phyloP scores from a whole-genome alignment of 1,284 basidiomycete species.

The Trametes versicolor region DNA sequence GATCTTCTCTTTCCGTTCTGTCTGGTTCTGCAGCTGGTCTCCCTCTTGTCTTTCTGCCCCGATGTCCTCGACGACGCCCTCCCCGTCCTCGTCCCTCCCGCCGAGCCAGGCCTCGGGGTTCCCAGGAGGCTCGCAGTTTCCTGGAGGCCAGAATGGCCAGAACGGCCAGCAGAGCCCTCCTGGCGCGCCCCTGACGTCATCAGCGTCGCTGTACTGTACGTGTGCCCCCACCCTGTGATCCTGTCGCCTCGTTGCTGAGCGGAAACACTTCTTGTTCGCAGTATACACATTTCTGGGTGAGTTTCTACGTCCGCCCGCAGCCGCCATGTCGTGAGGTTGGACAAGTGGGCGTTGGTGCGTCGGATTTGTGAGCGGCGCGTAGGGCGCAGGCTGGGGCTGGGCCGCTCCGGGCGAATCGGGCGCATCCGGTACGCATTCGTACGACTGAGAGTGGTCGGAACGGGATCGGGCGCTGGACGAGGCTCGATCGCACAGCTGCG shows the following conservation, averaged over 20 bases:
- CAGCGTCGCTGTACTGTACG: constrained; percentile 40
- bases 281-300: constrained; percentile 50
- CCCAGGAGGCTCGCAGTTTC: constrained; percentile 1
- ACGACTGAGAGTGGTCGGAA: constrained; percentile 20
- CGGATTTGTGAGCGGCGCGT: constrained; percentile 13
- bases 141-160: constrained; percentile 24
- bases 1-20: constrained; percentile 22
- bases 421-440: constrained; percentile 18
- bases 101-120: constrained; percentile 8
- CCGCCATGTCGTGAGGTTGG: constrained; percentile 7
- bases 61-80: constrained; percentile 27
- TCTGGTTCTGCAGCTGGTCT: constrained; percentile 12
- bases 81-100: constrained; percentile 17
- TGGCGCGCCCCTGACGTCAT: constrained; percentile 32
- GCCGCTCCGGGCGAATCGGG: constrained; percentile 24
- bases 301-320: constrained; percentile 6
- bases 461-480: constrained; percentile 5
- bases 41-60: constrained; percentile 19
- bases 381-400: constrained; percentile 19
- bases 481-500: constrained; percentile 15
- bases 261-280: constrained; percentile 30
- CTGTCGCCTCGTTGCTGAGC: constrained; percentile 22
- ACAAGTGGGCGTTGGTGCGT: constrained; percentile 12
- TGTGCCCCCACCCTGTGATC: constrained; percentile 23
- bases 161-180: constrained; percentile 17